phyloP scores from a whole-genome alignment of 768 basidiomycete species.

The Kwoniella bestiolae region DNA sequence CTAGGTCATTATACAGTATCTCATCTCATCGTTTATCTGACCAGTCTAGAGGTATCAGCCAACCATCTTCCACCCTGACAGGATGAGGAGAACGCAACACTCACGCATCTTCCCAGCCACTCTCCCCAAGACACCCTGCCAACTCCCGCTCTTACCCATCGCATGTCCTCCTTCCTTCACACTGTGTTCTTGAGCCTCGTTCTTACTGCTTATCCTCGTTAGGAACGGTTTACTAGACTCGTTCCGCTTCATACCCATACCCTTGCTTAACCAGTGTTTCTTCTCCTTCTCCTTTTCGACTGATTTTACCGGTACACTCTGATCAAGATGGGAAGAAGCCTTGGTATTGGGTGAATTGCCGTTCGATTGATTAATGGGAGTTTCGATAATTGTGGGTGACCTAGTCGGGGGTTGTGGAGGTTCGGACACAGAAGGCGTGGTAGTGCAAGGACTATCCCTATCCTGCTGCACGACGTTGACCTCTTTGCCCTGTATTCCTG shows the following conservation, averaged over 20 bases:
- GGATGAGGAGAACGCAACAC: background rate
- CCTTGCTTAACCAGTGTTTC: slow-evolving; percentile 18
- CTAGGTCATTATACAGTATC: too few species aligned
- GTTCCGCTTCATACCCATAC: slow-evolving; percentile 13
- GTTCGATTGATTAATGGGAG: background rate
- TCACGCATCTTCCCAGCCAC: slow-evolving; percentile 20
- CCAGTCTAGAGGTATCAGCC: background rate
- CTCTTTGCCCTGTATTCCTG: background rate
- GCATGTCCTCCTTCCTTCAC: background rate
- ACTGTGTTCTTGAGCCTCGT: background rate
- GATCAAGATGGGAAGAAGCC: background rate
- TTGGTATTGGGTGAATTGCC: background rate
- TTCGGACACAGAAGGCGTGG: background rate
- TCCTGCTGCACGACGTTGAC: too few species aligned
- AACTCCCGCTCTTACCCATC: slow-evolving; percentile 4
- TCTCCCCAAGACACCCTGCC: slow-evolving; percentile 8
- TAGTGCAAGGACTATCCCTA: too few species aligned
- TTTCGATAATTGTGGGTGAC: background rate
- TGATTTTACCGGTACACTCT: background rate
- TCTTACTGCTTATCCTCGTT: background rate
- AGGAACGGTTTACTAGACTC: background rate
- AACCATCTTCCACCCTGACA: background rate
- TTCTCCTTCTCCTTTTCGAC: slow-evolving; percentile 5
- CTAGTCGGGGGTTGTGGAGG: background rate
- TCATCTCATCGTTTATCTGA: slow-evolving; percentile 12